A percentile compares a stretch with the other conserved stretches of the same genome.
Evolutionary conservation across 371 early-diverging fungal genomes (phyloP).

Genomic region (Lichtheimia ramosa): DNA sequence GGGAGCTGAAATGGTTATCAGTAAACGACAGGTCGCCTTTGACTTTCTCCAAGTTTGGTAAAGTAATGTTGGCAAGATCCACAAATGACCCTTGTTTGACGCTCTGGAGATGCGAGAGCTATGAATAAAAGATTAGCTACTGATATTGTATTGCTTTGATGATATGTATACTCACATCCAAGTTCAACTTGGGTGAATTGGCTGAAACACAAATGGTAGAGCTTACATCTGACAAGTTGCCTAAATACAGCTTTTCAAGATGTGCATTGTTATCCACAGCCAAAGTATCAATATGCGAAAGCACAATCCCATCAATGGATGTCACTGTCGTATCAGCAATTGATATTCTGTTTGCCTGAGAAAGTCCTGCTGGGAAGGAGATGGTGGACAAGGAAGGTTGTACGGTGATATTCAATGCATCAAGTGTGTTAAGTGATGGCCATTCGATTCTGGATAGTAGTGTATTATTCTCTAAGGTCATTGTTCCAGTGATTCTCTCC

Average conservation of each 20-base stretch:
- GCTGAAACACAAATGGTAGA: constrained; percentile 38
- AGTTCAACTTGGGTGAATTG: constrained; percentile 34
- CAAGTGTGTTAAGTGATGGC: constrained; percentile 31
- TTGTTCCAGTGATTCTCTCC: constrained; percentile 41
- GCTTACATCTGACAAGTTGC: constrained; percentile 26
- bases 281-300: constrained; percentile 27
- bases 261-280: constrained; percentile 53
- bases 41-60: constrained; percentile 29
- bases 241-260: constrained; percentile 38
- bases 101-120: constrained; percentile 28
- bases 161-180: constrained; percentile 35
- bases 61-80: constrained; percentile 31
- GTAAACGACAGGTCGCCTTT: constrained; percentile 50
- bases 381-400: constrained; percentile 44
- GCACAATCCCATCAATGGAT: constrained; percentile 38
- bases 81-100: constrained; percentile 38
- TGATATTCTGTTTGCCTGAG: constrained; percentile 30
- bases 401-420: constrained; percentile 37
- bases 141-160: too few species aligned
- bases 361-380: constrained; percentile 36
- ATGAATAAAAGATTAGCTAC: background rate
- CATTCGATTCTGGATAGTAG: constrained; percentile 28
- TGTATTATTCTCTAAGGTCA: constrained; percentile 47
- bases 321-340: constrained; percentile 48
- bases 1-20: constrained; percentile 36